Conservation (phyloP, 2,329 filamentous ascomycete genomes). For the Paraphoma chrysanthemicola region DNA sequence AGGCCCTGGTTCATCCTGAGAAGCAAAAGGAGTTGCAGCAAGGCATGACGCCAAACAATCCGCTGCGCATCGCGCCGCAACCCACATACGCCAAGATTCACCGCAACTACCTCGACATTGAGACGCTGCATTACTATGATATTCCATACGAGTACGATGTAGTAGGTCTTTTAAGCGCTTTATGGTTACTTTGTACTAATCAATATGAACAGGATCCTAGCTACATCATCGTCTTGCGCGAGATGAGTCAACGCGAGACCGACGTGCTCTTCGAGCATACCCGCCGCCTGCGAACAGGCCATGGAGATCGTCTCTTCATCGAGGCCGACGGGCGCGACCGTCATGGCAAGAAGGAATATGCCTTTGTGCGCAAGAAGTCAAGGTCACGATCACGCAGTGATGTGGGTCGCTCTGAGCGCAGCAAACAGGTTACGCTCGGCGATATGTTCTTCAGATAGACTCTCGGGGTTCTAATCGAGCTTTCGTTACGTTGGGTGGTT, state of each 20-base stretch:
- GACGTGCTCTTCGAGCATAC: conserved; percentile 60
- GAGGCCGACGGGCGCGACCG: conserved; percentile 48
- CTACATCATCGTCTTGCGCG: conserved; percentile 58
- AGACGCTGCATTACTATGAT: conserved; percentile 57
- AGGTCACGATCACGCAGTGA: conserved; percentile 39
- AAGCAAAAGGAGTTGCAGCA: conserved; percentile 49
- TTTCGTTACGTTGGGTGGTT: background rate
- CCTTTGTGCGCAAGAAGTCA: conserved; percentile 51
- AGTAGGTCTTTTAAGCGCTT: conserved; percentile 44
- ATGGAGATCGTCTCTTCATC: conserved; percentile 48
- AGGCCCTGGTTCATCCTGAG: conserved; percentile 56
- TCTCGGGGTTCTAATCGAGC: background rate
- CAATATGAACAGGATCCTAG: conserved; percentile 44
- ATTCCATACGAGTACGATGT: conserved; percentile 57
- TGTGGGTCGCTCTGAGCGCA: conserved; percentile 32
- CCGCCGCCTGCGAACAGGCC: conserved; percentile 48
- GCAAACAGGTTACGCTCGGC: conserved; percentile 40
- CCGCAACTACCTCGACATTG: conserved; percentile 53
- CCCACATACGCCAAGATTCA: conserved; percentile 58
- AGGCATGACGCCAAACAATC: conserved; percentile 42
- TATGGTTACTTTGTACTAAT: conserved; percentile 5
- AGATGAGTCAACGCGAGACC: conserved; percentile 57
- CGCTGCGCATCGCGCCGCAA: conserved; percentile 38
- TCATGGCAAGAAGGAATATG: conserved; percentile 52
- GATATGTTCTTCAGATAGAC: conserved; percentile 39